Evolutionary conservation across 306 rosid species (phyloP), one percentile per base, ranked within the genome.

Genomic region (Alnus rubra): DNA sequence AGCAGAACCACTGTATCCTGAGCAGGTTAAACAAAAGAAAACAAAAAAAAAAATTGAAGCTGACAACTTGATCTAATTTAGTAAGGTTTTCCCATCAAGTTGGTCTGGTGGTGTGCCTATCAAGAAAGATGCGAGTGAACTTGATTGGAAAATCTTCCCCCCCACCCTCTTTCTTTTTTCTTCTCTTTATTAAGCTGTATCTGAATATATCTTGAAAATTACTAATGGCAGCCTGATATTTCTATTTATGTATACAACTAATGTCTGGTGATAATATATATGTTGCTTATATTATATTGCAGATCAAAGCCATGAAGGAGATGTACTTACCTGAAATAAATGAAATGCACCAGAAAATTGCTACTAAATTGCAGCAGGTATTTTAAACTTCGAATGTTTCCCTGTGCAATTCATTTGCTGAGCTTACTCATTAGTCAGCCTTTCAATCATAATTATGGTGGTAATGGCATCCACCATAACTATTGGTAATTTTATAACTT

Each of bases 221-320:
- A 54, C 7, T 13, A 54, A 3, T 33, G 9, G 23, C 30, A 54
- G 30, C 28, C 13, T 54, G 9, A 54, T 54, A 5, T 45, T 45
- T 45, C 6, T 33, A 54, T 56, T 8, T 56, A 9, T 56, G 28
- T 56, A 13, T 56, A 56, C 63, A 56, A 19, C 11, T 56, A 18
- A 9, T 56, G 9, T 56, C 28, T 56, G 11, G 62, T 56, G 30
- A 56, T 56, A 18, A 23, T 23, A 56, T 82, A 12, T 77, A 68
- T 77, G 44, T 79, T 83, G 60, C 53, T 71, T 23, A 28, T 74
- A 76, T 78, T 73, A 33, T 54, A 71, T 74, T 76, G 82, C 89
- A 91, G 98, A 76, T 94, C 76, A 88, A 88, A 81, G 39, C 78
- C 73, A 84, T 92, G 97, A 92, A 82, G 90, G 96, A 90, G 48